Conservation (phyloP, 805 yeast species). For the Zygoascus tannicola region DNA sequence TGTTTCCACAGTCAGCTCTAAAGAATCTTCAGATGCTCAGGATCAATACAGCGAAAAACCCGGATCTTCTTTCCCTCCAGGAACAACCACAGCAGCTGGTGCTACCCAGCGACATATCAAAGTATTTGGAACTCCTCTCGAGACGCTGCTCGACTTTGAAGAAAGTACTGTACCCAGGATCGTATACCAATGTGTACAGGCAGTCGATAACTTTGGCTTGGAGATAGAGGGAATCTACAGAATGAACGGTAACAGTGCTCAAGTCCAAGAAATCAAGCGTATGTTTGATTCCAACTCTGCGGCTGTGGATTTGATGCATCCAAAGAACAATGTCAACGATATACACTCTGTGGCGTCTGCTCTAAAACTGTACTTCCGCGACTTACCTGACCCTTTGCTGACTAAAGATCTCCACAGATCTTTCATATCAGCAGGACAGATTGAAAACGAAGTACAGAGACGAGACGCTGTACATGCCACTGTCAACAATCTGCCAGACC, state of each 20-base stretch:
- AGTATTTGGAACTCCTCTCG: constrained; percentile 82
- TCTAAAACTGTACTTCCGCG: constrained; percentile 71
- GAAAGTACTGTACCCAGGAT: constrained; percentile 88
- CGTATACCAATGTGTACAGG: constrained; percentile 79
- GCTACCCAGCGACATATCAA: constrained; percentile 22
- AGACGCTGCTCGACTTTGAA: constrained; percentile 63
- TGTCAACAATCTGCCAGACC: constrained; percentile 86
- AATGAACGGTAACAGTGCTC: constrained; percentile 66
- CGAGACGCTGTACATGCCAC: constrained; percentile 75
- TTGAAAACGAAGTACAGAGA: constrained; percentile 50
- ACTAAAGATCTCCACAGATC: constrained; percentile 51
- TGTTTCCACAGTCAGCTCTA: not conserved
- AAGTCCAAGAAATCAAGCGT: constrained; percentile 62
- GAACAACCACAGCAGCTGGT: constrained; percentile 18
- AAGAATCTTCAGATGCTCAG: not conserved
- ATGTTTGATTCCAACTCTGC: constrained; percentile 60
- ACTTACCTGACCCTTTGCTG: constrained; percentile 79
- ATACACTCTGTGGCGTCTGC: constrained; percentile 82
- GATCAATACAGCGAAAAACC: not conserved
- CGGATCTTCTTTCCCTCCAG: constrained; percentile 26
- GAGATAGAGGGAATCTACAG: constrained; percentile 86
- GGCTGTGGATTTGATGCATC: constrained; percentile 40
- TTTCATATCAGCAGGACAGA: constrained; percentile 62
- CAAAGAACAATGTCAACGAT: constrained; percentile 60
- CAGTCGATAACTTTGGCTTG: constrained; percentile 76